phyloP scores from a whole-genome alignment of 2,329 filamentous ascomycete genomes.

The Curvularia lunata region DNA sequence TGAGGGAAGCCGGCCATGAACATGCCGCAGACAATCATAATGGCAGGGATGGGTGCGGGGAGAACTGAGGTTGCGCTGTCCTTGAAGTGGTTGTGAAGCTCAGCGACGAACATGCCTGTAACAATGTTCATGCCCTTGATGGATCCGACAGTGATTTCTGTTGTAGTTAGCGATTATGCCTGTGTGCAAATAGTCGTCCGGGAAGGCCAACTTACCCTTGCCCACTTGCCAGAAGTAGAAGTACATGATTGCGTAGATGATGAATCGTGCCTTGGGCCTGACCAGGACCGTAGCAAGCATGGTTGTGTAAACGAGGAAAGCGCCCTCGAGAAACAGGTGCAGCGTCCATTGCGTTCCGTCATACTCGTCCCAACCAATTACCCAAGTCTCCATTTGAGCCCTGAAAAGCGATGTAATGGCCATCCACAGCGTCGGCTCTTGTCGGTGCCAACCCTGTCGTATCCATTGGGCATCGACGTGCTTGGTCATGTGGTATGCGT shows the following conservation, averaged over 20 bases:
- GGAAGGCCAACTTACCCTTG: constrained; percentile 33
- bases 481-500: constrained; percentile 63
- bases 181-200: no score
- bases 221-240: constrained; percentile 50
- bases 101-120: constrained; percentile 67
- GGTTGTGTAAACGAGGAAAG: constrained; percentile 52
- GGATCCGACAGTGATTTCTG: constrained; percentile 43
- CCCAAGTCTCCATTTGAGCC: constrained; percentile 48
- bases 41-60: constrained; percentile 57
- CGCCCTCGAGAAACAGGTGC: constrained; percentile 51
- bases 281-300: constrained; percentile 52
- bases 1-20: constrained; percentile 67
- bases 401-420: constrained; percentile 42
- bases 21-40: constrained; percentile 61
- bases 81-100: constrained; percentile 61
- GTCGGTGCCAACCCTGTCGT: constrained; percentile 49
- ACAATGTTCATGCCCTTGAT: constrained; percentile 63
- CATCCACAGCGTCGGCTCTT: constrained; percentile 41
- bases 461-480: constrained; percentile 67
- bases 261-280: constrained; percentile 44
- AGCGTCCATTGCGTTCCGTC: constrained; percentile 55
- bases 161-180: constrained; percentile 25
- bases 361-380: constrained; percentile 50
- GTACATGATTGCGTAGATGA: constrained; percentile 48
- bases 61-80: constrained; percentile 57